Conservation (phyloP, 805 yeast species). For the Cyberlindnera subsufficiens region DNA sequence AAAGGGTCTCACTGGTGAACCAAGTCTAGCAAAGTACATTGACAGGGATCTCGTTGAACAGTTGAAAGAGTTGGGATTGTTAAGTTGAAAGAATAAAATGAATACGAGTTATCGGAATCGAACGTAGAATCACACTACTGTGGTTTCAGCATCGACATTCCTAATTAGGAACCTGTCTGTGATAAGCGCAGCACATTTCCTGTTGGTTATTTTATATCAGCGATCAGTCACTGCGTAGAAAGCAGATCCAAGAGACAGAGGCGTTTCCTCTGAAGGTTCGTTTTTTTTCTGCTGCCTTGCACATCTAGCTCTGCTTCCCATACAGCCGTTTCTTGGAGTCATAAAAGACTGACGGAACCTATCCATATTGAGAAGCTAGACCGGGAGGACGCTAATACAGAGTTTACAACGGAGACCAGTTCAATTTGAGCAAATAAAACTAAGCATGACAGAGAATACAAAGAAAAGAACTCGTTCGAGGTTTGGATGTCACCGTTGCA, state of each 20-base stretch:
- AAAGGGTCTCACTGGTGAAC: slow-evolving; percentile 78
- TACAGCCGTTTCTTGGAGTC: no score
- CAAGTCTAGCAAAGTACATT: slow-evolving; percentile 58
- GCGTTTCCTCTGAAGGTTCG: no score
- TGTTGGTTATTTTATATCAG: no score
- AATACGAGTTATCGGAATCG: neutral
- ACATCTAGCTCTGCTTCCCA: no score
- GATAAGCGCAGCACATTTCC: neutral
- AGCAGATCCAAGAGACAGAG: no score
- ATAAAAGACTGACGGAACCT: no score
- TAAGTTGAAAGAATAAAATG: neutral
- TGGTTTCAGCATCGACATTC: neutral
- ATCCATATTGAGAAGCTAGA: no score
- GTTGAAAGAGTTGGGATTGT: slow-evolving; percentile 44
- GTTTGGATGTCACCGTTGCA: slow-evolving; percentile 58
- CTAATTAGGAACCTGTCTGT: neutral
- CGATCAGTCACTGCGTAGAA: no score
- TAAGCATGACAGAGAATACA: neutral
- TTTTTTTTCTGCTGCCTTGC: no score
- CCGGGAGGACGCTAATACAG: no score
- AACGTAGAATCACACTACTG: neutral
- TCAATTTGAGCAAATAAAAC: neutral
- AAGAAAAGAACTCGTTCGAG: slow-evolving; percentile 39
- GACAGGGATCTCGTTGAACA: slow-evolving; percentile 52
- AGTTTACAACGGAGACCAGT: no score